Base-by-base conservation (phyloP, 2,329 filamentous ascomycete genomes). In the Sporothrix brunneoviolacea region DNA sequence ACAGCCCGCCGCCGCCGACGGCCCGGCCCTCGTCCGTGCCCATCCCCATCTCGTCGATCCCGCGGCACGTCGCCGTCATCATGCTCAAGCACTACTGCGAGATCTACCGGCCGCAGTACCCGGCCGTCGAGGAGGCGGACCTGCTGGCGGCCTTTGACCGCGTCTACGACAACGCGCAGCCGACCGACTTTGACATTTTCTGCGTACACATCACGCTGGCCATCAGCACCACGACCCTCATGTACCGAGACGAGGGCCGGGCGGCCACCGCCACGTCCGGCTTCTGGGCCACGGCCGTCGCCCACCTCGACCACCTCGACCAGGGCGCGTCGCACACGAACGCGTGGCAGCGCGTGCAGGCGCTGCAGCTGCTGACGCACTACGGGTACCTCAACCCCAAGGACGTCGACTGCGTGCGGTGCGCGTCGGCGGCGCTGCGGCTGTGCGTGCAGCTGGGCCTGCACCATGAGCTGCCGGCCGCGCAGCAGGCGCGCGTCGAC, bases 71-170 rank as follows among this genome's bases (percentile, higher is more conserved):
- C 18, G 42, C 42, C 42, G 28, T 45, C 42, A 45, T 45, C 42
- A 45, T 45, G 42, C 28, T 45, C 28, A 45, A 45, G 18, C 42
- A 45, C 30, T 45, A 45, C 30, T 45, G 42, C 12, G 42, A 45
- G 19, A 45, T 45, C 18, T 45, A 45, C 30, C 42, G 42, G 18
- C 42, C 42, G 9, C 42, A 45, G 21, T 45, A 45, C 32, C 42
- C 42, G 2, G 42, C 42, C 6, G 42, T 45, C 10, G 42, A 45
- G 2, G 42, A 45, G 19, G 15, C 18, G 3, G 42, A 45, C 15
- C 10, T 45, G 8, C 42, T 45, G 7, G 12, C n/a, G n/a, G n/a
- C n/a, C n/a, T n/a, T n/a, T n/a, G n/a, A n/a, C n/a, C n/a, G n/a
- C n/a, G n/a, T n/a, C 30, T 45, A 45, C 19, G 42, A 45, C 42